Evolutionary conservation across 2,329 filamentous ascomycete genomes (phyloP).

Genomic region (Penicillium sp.): DNA sequence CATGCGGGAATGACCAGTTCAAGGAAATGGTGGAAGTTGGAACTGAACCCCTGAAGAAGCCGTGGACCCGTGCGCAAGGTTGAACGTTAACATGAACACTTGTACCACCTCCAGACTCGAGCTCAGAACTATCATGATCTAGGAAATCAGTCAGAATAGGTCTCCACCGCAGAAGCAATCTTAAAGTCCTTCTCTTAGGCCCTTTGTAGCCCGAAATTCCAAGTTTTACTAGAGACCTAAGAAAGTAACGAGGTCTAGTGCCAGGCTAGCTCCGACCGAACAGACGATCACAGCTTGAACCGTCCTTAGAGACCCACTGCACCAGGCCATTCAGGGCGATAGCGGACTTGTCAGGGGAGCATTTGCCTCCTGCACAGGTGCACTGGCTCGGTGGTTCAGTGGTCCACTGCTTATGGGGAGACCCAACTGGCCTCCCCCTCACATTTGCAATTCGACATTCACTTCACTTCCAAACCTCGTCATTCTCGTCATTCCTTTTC

Average conservation of each 20-base stretch:
- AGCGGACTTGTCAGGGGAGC: conserved; percentile 15
- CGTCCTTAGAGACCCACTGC: not conserved
- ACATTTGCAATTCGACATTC: not conserved
- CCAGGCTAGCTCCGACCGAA: not conserved
- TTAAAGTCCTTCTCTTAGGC: not conserved
- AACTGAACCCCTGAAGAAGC: not conserved
- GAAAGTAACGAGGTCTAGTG: not conserved
- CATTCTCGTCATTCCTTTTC: conserved; percentile 1
- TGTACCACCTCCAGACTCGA: not conserved
- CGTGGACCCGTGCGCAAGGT: not conserved
- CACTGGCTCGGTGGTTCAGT: not conserved
- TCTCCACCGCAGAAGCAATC: not conserved
- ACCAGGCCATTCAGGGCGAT: not conserved
- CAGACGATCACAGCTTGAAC: conserved; percentile 11
- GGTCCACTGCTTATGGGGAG: not conserved
- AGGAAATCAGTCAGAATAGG: not conserved
- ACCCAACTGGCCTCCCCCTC: conserved; percentile 5
- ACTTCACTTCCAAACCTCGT: conserved; percentile 7
- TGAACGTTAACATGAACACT: not conserved
- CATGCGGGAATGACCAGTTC: not conserved
- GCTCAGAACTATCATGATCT: not conserved
- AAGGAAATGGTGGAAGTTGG: not conserved
- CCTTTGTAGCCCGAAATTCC: not conserved
- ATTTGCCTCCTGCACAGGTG: conserved; percentile 3
- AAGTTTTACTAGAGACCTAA: not conserved